Evolutionary conservation across 2,329 filamentous ascomycete genomes (phyloP).

Genomic region (Colletotrichum siamense): DNA sequence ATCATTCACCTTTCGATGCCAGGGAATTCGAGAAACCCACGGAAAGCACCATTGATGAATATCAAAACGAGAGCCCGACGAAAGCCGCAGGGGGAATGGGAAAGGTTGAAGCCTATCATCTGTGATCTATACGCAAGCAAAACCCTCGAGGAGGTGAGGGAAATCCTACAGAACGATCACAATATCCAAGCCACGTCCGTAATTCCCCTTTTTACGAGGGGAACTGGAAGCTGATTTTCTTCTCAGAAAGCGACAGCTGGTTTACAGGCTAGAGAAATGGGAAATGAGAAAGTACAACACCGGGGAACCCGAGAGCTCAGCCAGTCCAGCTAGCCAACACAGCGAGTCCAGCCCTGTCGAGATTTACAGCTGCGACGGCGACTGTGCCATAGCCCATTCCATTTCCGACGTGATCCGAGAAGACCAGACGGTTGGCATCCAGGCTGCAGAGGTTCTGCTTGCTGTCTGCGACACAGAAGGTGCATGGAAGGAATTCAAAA

Average conservation of each 20-base stretch:
- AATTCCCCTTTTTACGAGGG: neutral
- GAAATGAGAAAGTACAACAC: conserved; percentile 30
- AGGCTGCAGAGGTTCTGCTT: neutral
- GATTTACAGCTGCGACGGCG: too few relatives aligned
- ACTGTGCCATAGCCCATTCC: too few relatives aligned
- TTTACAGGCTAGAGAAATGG: conserved; percentile 34
- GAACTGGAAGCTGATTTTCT: neutral
- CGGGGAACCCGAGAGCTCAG: neutral
- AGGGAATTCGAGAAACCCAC: neutral
- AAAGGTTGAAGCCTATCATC: neutral
- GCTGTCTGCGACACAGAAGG: neutral
- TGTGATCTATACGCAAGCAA: neutral
- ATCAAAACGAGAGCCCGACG: neutral
- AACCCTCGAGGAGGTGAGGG: neutral
- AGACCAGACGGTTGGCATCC: too few relatives aligned
- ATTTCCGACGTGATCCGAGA: too few relatives aligned
- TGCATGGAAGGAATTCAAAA: too few relatives aligned
- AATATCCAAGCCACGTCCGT: neutral
- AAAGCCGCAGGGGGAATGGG: neutral
- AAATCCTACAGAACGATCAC: neutral
- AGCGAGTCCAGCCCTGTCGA: neutral
- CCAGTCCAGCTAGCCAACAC: neutral
- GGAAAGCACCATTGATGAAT: neutral
- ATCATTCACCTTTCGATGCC: neutral
- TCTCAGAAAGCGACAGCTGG: conserved; percentile 34